Evolutionary conservation across 306 rosid genomes (phyloP).

Genomic region (Cotoneaster glaucophyllus): DNA sequence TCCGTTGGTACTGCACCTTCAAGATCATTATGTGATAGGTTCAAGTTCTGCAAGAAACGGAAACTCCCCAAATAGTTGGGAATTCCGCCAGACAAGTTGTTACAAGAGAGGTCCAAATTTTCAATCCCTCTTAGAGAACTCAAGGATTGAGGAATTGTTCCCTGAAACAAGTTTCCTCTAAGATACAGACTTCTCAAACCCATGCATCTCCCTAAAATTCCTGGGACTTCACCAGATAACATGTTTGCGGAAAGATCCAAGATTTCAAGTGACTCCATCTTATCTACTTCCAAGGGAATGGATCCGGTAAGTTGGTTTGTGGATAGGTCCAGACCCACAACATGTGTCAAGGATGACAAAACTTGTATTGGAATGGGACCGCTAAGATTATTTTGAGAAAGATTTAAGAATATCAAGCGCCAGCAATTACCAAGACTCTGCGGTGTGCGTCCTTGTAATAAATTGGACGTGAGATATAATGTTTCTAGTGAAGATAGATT

Average conservation of each 20-base stretch:
- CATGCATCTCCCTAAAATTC: conserved; percentile 1
- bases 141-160: conserved; percentile 14
- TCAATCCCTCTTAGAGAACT: conserved; percentile 10
- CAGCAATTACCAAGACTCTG: background rate
- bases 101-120: conserved; percentile 17
- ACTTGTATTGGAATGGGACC: conserved; percentile 21
- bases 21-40: conserved; percentile 24
- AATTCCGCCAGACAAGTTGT: conserved; percentile 12
- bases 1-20: conserved; percentile 19
- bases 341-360: background rate
- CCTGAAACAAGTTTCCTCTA: conserved; percentile 12
- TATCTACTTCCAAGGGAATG: background rate
- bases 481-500: background rate
- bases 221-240: conserved; percentile 12
- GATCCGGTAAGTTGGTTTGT: too few relatives aligned
- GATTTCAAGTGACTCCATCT: background rate
- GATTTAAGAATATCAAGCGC: background rate
- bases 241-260: background rate
- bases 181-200: conserved; percentile 5
- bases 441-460: conserved; percentile 15
- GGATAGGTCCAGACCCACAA: background rate
- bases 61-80: conserved; percentile 7
- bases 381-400: conserved; percentile 1
- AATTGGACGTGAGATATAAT: background rate
- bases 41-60: background rate